Base-by-base conservation (phyloP, 1,284 basidiomycete species). In the Apiotrichum sp. region DNA sequence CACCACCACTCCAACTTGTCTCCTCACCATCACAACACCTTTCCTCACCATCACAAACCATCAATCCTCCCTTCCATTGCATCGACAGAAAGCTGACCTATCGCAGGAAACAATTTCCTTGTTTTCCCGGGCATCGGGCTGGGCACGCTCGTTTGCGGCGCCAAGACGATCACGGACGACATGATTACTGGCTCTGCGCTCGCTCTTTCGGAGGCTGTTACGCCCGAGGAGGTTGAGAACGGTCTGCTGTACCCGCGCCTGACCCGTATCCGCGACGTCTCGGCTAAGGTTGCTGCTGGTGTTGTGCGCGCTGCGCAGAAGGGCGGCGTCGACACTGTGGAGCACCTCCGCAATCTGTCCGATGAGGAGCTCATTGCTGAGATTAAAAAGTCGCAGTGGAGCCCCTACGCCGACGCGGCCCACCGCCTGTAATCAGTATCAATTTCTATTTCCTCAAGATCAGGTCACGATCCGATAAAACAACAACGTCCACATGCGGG, bases 181-280 rank as follows among this genome's bases (percentile, higher is more conserved):
- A 73, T 79, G 69, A 78, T 81, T 58, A 80, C 80, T 44, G 77
- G 77, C 34, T 70, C 77, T n/a, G 80, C 80, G 4, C 68, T 91
- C 41, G 88, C 88, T 3, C 82, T 96, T 40, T 86, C 88, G 4
- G 79, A 87, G 64, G 83, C 88, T 4, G 80, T 95, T 47, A 90
- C 83, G 4, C 65, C 76, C 13, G 86, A 88, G 47, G 93, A 96
- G 76, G 82, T 77, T 52, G 79, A 76, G 6, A 66, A 75, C 40
- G 86, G 83, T 38, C 78, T 90, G 54, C 73, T 91, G 13, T 92
- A 90, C 73, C 88, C 89, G 50, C 82, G 82, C 52, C 78, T 89
- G 60, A 82, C 86, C 63, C 81, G 89, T 63, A 92, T 93, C 66
- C 81, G 89, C 46, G 88, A 91, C 65, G 91, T 93, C 67, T 88